Percentiles rank a stretch among this genome's conserved stretches.
Conservation (phyloP, 768 basidiomycete species). For the Hypholoma fasciculare region DNA sequence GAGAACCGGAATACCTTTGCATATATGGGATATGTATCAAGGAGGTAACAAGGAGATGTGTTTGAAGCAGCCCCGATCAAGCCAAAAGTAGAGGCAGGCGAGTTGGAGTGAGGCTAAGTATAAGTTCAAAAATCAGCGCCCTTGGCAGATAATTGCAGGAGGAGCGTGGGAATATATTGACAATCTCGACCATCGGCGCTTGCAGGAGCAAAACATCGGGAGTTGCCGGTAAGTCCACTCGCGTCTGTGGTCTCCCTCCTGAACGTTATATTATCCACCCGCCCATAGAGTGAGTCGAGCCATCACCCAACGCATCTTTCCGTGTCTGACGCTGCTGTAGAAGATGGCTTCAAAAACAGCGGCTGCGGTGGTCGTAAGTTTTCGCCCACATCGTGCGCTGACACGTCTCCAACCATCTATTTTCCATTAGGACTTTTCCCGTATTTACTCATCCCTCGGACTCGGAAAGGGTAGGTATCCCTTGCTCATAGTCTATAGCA, state of each 20-base stretch:
- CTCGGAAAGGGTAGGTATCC: conserved; percentile 77
- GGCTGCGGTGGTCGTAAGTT: conserved; percentile 62
- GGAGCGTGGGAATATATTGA: conserved; percentile 1
- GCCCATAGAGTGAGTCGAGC: conserved; percentile 24
- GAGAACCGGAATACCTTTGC: too few species aligned
- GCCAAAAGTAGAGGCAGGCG: too few species aligned
- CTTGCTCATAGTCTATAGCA: neutral
- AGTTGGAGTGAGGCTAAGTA: too few species aligned
- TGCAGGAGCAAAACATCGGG: conserved; percentile 36
- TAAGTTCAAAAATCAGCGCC: too few species aligned
- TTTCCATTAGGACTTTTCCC: conserved; percentile 71
- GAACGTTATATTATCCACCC: conserved; percentile 22
- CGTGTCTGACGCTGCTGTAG: conserved; percentile 15
- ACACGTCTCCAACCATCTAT: conserved; percentile 19
- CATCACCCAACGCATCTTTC: neutral
- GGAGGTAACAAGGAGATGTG: too few species aligned
- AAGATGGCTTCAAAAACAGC: conserved; percentile 74
- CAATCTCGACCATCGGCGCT: conserved; percentile 32
- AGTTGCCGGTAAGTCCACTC: conserved; percentile 34
- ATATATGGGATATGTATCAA: too few species aligned
- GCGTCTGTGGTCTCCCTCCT: conserved; percentile 20
- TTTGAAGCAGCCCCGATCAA: too few species aligned
- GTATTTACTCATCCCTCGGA: conserved; percentile 79
- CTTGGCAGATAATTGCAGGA: neutral
- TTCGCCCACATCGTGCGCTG: conserved; percentile 5